These are phyloP conservation scores for Dryadomyces quercivorus DNA, from an alignment of 2,329 filamentous ascomycete genomes.

Conservation along the genomic window DNA sequence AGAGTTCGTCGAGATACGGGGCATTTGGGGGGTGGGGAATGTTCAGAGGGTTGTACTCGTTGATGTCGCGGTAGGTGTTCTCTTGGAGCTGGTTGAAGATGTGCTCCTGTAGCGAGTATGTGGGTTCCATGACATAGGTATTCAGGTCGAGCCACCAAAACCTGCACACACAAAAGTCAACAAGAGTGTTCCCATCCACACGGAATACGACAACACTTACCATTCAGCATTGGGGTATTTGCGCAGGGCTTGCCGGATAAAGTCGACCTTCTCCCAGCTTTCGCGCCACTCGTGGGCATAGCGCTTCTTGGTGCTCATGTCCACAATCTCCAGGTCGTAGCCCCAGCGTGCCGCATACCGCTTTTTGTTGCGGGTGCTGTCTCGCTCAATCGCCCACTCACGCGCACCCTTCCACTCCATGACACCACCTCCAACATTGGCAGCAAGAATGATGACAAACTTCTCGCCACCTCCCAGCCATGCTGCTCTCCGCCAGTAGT, in stretches of 20 bases:
- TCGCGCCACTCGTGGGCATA: slow-evolving; percentile 99
- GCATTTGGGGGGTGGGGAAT: slow-evolving; percentile 72
- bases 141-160: slow-evolving; percentile 99
- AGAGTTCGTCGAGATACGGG: slow-evolving; percentile 62
- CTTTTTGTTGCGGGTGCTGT: slow-evolving; percentile 91
- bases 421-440: slow-evolving; percentile 90
- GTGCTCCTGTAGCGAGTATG: slow-evolving; percentile 78
- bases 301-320: slow-evolving; percentile 97
- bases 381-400: slow-evolving; percentile 96
- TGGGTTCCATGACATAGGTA: slow-evolving; percentile 95
- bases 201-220: slow-evolving; percentile 32
- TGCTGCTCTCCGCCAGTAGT: slow-evolving; percentile 58
- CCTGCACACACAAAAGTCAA: slow-evolving; percentile 39
- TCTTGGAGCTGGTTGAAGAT: slow-evolving; percentile 70
- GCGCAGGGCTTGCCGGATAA: slow-evolving; percentile 72
- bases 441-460: slow-evolving; percentile 83
- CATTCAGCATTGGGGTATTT: slow-evolving; percentile 96
- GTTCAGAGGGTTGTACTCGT: slow-evolving; percentile 88
- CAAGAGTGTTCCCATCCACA: not conserved
- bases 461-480: slow-evolving; percentile 77
- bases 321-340: slow-evolving; percentile 89
- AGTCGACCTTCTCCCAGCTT: slow-evolving; percentile 98
- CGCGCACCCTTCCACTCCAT: slow-evolving; percentile 98
- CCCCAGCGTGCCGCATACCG: slow-evolving; percentile 81
- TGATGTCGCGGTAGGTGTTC: slow-evolving; percentile 87